Conservation (phyloP, 495 filamentous ascomycete species). For the Penicillium daleae region DNA sequence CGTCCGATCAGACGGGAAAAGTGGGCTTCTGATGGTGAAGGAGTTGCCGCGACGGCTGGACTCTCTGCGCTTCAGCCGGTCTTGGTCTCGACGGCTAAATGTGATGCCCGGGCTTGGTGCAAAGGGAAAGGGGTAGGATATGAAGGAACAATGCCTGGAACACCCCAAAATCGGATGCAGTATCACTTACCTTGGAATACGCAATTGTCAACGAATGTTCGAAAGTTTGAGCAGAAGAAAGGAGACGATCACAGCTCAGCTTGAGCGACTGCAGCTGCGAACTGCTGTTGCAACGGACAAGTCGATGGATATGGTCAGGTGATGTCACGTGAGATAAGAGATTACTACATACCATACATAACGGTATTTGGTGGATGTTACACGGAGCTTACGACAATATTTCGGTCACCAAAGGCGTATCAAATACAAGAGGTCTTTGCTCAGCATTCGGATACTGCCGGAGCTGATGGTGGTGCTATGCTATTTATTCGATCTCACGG, state of each 20-base stretch:
- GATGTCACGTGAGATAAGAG: constrained; percentile 4
- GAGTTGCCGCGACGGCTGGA: constrained; percentile 24
- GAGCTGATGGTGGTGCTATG: constrained; percentile 12
- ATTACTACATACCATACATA: background rate
- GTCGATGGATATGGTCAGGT: constrained; percentile 2
- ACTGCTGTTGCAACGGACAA: constrained; percentile 7
- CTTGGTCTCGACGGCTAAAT: constrained; percentile 23
- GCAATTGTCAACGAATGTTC: background rate
- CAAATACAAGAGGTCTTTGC: constrained; percentile 12
- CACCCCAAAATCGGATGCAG: background rate
- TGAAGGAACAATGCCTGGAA: background rate
- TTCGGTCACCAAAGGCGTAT: background rate
- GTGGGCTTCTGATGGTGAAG: constrained; percentile 5
- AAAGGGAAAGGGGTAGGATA: background rate
- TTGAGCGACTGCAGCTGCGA: constrained; percentile 1
- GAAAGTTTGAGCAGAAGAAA: background rate
- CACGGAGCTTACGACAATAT: background rate
- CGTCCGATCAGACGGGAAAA: constrained; percentile 29
- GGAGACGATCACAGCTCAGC: background rate
- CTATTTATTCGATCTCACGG: background rate
- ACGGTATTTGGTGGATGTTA: background rate
- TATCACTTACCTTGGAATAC: constrained; percentile 12
- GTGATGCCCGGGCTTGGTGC: constrained; percentile 7
- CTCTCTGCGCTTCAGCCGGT: constrained; percentile 12
- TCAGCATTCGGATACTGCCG: constrained; percentile 32